Evolutionary conservation across 1,284 basidiomycete species (phyloP).

Genomic region (Moesziomyces globuligerus): DNA sequence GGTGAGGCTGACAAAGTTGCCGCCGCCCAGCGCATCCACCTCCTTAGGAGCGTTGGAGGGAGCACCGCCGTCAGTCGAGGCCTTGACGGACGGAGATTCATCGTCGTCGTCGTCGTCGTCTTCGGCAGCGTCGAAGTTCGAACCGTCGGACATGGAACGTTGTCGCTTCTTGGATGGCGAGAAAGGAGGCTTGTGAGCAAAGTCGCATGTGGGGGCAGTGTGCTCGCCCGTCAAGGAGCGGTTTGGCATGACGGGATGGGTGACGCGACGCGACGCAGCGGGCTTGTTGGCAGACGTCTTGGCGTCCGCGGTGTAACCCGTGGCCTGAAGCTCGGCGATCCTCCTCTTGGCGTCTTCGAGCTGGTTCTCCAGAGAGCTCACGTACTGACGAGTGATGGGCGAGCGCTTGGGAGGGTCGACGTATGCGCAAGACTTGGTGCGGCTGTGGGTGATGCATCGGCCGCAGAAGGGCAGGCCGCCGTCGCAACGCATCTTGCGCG

Average conservation of each 20-base stretch:
- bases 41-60: slow-evolving; percentile 12
- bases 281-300: slow-evolving; percentile 16
- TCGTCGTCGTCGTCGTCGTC: slow-evolving; percentile 3
- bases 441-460: slow-evolving; percentile 52
- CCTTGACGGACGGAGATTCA: slow-evolving; percentile 2
- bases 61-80: background rate
- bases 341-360: slow-evolving; percentile 40
- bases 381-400: slow-evolving; percentile 51
- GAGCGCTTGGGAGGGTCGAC: slow-evolving; percentile 52
- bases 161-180: slow-evolving; percentile 36
- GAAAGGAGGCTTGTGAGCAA: slow-evolving; percentile 7
- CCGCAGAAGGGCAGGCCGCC: slow-evolving; percentile 53
- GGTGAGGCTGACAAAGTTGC: slow-evolving; percentile 45
- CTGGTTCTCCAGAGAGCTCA: slow-evolving; percentile 46
- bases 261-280: slow-evolving; percentile 20
- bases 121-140: slow-evolving; percentile 10
- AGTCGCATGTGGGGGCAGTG: slow-evolving; percentile 10
- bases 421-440: slow-evolving; percentile 52
- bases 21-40: slow-evolving; percentile 25
- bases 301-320: slow-evolving; percentile 1
- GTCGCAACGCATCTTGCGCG: slow-evolving; percentile 53
- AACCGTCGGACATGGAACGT: slow-evolving; percentile 22
- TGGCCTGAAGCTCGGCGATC: slow-evolving; percentile 37
- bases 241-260: slow-evolving; percentile 32
- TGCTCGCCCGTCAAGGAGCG: slow-evolving; percentile 46